Percentiles rank a stretch among this genome's conserved stretches.
Conservation (phyloP, 164 flowering plant genomes). For the Stephania yunnanensis region DNA sequence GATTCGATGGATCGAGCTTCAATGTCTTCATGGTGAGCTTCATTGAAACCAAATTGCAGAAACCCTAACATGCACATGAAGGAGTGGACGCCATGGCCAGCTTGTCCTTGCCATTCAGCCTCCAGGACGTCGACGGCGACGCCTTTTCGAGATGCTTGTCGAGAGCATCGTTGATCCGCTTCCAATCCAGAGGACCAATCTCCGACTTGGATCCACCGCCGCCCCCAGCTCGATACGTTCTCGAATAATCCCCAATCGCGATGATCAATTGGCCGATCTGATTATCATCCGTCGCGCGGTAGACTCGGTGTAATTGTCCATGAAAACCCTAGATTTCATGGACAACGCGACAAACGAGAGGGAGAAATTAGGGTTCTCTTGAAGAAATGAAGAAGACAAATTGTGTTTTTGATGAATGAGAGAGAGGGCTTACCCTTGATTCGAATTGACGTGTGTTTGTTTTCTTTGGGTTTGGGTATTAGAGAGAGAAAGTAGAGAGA, state of each 20-base stretch:
- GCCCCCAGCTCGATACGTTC: constrained; percentile 46
- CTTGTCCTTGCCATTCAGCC: constrained; percentile 42
- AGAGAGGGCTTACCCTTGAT: neutral
- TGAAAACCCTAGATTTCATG: constrained; percentile 8
- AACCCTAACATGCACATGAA: too few species aligned
- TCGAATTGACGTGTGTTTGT: neutral
- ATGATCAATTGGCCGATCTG: neutral
- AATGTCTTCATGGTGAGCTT: too few species aligned
- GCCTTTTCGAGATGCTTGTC: constrained; percentile 72
- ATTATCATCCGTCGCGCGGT: constrained; percentile 2
- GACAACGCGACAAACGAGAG: too few species aligned
- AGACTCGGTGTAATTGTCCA: neutral
- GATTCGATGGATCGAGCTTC: too few species aligned
- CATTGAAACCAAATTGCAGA: too few species aligned
- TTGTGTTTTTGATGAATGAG: too few species aligned
- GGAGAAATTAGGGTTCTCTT: too few species aligned
- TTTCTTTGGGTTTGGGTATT: too few species aligned
- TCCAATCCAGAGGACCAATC: constrained; percentile 51
- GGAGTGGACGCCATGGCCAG: constrained; percentile 31
- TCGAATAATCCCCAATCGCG: constrained; percentile 4
- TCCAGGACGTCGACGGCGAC: constrained; percentile 63
- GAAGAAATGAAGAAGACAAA: too few species aligned
- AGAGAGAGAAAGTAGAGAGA: too few species aligned
- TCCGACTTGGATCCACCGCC: constrained; percentile 39
- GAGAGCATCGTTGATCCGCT: constrained; percentile 61